These are phyloP conservation scores for Lolium rigidum DNA, from an alignment of 176 grass and related monocot genomes.

Conservation along the genomic window DNA sequence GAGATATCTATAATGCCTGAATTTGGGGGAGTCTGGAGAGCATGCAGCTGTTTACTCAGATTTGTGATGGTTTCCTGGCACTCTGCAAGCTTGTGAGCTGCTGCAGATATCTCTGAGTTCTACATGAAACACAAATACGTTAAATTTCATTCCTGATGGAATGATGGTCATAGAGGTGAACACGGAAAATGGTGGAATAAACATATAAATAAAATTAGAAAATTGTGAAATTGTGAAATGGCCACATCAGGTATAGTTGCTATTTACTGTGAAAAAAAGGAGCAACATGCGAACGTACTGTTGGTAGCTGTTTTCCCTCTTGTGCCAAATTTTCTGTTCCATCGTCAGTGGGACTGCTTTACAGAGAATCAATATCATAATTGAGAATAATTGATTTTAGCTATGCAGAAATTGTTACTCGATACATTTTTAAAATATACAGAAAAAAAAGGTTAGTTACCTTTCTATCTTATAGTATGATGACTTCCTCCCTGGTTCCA, in stretches of 20 bases:
- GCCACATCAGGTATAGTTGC: not conserved
- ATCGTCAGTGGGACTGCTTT: conserved; percentile 48
- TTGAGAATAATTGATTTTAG: not conserved
- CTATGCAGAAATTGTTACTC: not conserved
- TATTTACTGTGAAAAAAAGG: not conserved
- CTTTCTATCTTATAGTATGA: conserved; percentile 43
- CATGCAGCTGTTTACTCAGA: conserved; percentile 65
- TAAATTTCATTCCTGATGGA: not conserved
- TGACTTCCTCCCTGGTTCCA: conserved; percentile 36
- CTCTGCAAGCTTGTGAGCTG: conserved; percentile 70
- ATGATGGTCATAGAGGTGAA: not conserved
- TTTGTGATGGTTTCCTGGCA: conserved; percentile 76
- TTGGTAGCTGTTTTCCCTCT: conserved; percentile 54
- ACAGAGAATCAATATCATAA: not conserved
- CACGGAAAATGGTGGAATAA: not conserved
- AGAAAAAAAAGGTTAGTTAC: conserved; percentile 24
- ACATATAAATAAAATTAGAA: not conserved
- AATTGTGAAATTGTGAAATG: not conserved
- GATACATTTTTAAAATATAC: not conserved
- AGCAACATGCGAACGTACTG: conserved; percentile 55
- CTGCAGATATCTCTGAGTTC: conserved; percentile 54
- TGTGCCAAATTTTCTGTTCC: conserved; percentile 30
- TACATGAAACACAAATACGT: conserved; percentile 37
- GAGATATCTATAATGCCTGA: conserved; percentile 24
- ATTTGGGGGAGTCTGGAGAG: conserved; percentile 45